phyloP scores from a whole-genome alignment of 2,329 filamentous ascomycete species.

The Colletotrichum eremochloae region DNA sequence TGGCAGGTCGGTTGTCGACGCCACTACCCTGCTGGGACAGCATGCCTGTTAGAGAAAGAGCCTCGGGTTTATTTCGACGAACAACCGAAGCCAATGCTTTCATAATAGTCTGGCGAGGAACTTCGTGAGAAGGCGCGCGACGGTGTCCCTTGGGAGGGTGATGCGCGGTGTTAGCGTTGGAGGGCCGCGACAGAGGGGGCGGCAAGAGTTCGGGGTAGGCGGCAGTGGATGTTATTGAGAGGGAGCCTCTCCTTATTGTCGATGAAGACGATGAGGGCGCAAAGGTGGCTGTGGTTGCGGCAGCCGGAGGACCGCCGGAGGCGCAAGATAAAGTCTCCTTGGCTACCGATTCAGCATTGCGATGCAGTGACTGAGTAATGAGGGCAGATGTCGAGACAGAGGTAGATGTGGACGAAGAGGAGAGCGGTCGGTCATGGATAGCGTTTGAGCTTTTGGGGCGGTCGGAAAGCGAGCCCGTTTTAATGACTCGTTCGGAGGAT shows the following conservation, averaged over 20 bases:
- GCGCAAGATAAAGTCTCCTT: constrained; percentile 20
- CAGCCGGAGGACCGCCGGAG: constrained; percentile 27
- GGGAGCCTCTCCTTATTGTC: constrained; percentile 37
- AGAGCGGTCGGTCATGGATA: constrained; percentile 40
- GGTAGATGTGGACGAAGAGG: constrained; percentile 42
- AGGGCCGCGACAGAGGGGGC: constrained; percentile 43
- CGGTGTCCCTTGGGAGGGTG: constrained; percentile 50
- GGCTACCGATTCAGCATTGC: constrained; percentile 41
- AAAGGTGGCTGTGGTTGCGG: constrained; percentile 35
- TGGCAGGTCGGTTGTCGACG: constrained; percentile 55
- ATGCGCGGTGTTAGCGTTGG: constrained; percentile 24
- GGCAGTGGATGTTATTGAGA: constrained; percentile 43
- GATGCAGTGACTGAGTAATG: constrained; percentile 39
- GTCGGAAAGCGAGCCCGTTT: constrained; percentile 46
- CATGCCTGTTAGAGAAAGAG: constrained; percentile 73
- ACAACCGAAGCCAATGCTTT: constrained; percentile 81
- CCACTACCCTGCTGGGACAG: constrained; percentile 60
- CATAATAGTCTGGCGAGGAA: constrained; percentile 85
- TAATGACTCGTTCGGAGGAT: constrained; percentile 43
- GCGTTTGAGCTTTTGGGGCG: constrained; percentile 46
- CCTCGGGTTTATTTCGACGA: constrained; percentile 71
- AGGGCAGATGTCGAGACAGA: constrained; percentile 33
- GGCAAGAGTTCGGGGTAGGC: constrained; percentile 44
- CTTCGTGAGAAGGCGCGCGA: constrained; percentile 71
- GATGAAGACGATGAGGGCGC: constrained; percentile 22